Percentiles rank a stretch among this genome's conserved stretches.
These are phyloP conservation scores for Alternaria dauci DNA, from an alignment of 2,329 filamentous ascomycete genomes.

Conservation along the genomic window DNA sequence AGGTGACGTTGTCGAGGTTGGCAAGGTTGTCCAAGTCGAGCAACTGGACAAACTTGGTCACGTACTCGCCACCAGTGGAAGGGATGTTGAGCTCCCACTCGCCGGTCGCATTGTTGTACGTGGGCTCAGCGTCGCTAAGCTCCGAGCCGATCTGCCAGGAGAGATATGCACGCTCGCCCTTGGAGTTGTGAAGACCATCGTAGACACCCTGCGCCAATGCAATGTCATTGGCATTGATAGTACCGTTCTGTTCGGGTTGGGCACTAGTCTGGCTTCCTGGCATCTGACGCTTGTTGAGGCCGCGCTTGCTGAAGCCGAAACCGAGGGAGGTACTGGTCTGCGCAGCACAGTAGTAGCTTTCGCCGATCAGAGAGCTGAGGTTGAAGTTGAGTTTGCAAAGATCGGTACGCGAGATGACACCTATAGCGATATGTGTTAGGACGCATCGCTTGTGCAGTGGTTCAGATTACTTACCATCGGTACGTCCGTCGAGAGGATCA, in stretches of 20 bases:
- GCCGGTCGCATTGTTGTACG: slow-evolving; percentile 46
- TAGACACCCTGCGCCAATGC: slow-evolving; percentile 35
- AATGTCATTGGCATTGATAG: slow-evolving; percentile 41
- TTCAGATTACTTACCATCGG: slow-evolving; percentile 52
- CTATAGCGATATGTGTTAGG: neutral
- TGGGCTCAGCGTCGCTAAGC: slow-evolving; percentile 48
- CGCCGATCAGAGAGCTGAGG: slow-evolving; percentile 57
- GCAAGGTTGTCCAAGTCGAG: slow-evolving; percentile 33
- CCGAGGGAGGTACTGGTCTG: slow-evolving; percentile 25
- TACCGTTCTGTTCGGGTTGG: slow-evolving; percentile 45
- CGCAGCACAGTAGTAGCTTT: slow-evolving; percentile 56
- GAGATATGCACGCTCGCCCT: slow-evolving; percentile 55
- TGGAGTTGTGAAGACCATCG: slow-evolving; percentile 52
- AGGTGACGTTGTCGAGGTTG: slow-evolving; percentile 55
- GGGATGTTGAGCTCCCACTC: slow-evolving; percentile 47
- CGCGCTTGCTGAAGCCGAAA: slow-evolving; percentile 27
- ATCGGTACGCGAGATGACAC: slow-evolving; percentile 60
- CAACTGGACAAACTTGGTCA: slow-evolving; percentile 56
- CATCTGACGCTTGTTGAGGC: slow-evolving; percentile 11
- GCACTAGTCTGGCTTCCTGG: slow-evolving; percentile 14
- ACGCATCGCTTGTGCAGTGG: neutral
- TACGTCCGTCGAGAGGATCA: slow-evolving; percentile 63
- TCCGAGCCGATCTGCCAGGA: slow-evolving; percentile 46
- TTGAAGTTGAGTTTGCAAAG: slow-evolving; percentile 60
- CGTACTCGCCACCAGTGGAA: slow-evolving; percentile 52